Percentiles rank a stretch among this genome's conserved stretches.
phyloP scores from a whole-genome alignment of 116 monocot genomes.

The Zostera marina region DNA sequence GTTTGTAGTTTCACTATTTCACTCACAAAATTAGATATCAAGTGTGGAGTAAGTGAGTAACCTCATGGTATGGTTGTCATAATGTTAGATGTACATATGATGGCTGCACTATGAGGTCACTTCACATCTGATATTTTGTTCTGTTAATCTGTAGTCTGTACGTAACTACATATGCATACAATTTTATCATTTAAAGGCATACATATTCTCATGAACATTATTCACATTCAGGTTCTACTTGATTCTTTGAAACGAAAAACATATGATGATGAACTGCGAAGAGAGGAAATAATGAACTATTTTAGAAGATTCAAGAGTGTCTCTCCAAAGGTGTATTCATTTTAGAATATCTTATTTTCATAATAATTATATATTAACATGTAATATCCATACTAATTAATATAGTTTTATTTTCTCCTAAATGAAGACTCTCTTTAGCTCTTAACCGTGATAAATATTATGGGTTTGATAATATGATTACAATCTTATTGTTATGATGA shows the following conservation, averaged over 20 bases:
- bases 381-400: too few species aligned
- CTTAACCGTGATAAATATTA: too few species aligned
- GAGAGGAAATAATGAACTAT: conserved; percentile 79
- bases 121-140: too few species aligned
- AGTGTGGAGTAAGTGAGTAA: too few species aligned
- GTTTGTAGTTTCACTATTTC: conserved; percentile 11
- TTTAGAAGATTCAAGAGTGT: conserved; percentile 62
- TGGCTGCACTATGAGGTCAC: too few species aligned
- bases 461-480: too few species aligned
- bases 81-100: too few species aligned
- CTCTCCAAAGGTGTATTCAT: conserved; percentile 34
- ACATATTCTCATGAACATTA: neutral
- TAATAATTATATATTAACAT: neutral
- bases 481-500: neutral
- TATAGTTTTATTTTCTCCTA: too few species aligned
- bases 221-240: conserved; percentile 51
- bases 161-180: neutral
- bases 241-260: conserved; percentile 84
- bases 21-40: too few species aligned
- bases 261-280: conserved; percentile 88
- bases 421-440: too few species aligned
- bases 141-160: neutral
- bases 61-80: too few species aligned
- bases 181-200: neutral
- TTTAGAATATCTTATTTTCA: neutral